Evolutionary conservation across 1,139 yeast genomes (phyloP).

Genomic region (Geotrichum citri-aurantii): DNA sequence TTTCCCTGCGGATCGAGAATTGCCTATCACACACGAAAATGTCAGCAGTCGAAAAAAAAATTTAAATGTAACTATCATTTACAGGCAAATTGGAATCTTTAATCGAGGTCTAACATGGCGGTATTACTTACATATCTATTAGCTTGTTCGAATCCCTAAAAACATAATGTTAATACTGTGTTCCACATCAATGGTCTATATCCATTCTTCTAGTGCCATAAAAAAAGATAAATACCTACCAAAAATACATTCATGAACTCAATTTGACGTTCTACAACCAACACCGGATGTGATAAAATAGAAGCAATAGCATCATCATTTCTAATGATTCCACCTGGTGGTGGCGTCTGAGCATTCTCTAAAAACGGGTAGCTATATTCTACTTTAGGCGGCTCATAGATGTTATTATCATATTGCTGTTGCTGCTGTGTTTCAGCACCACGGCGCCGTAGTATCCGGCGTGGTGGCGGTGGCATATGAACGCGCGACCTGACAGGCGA

Average conservation of each 20-base stretch:
- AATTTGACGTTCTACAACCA: conserved; percentile 79
- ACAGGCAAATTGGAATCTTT: neutral
- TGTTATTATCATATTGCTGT: conserved; percentile 1
- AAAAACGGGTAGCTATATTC: conserved; percentile 12
- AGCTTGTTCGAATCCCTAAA: conserved; percentile 79
- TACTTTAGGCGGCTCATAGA: conserved; percentile 12
- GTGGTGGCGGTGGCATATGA: conserved; percentile 20
- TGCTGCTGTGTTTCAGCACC: conserved; percentile 3
- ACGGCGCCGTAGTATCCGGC: conserved; percentile 3
- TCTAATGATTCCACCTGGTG: conserved; percentile 36
- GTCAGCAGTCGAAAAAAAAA: neutral
- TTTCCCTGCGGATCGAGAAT: conserved; percentile 70
- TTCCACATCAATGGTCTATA: neutral
- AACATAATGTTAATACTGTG: neutral
- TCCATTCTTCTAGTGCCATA: neutral
- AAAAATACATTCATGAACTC: conserved; percentile 81
- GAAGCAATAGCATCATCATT: conserved; percentile 52
- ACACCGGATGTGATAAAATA: conserved; percentile 66
- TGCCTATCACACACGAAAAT: conserved; percentile 27
- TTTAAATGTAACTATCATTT: neutral
- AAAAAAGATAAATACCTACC: conserved; percentile 15
- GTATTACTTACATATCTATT: conserved; percentile 48
- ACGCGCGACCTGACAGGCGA: conserved; percentile 20
- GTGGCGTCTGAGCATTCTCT: conserved; percentile 1
- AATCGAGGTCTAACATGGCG: neutral